These are phyloP conservation scores for Diplosphaera chodatii DNA, from an alignment of 139 green algal genomes.

Conservation along the genomic window DNA sequence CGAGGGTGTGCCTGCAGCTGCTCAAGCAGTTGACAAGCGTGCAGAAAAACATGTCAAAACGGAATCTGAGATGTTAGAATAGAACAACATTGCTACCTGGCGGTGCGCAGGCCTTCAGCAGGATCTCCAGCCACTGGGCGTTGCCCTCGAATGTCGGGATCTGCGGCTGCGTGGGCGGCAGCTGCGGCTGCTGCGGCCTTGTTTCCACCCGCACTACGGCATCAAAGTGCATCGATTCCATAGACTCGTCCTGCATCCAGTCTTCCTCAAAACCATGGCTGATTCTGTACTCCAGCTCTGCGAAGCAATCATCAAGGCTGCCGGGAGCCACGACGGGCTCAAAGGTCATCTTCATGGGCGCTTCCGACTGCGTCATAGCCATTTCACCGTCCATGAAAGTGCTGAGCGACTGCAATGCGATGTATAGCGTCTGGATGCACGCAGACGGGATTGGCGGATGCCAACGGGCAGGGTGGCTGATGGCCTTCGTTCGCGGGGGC, in stretches of 20 bases:
- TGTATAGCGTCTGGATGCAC: too few relatives aligned
- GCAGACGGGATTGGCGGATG: too few relatives aligned
- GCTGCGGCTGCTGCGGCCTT: background rate
- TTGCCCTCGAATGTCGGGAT: background rate
- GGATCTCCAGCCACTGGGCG: background rate
- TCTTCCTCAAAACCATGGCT: background rate
- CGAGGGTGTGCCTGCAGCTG: background rate
- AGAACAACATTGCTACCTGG: background rate
- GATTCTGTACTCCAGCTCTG: background rate
- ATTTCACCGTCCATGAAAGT: too few relatives aligned
- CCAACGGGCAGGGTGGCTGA: too few relatives aligned
- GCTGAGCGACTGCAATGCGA: too few relatives aligned
- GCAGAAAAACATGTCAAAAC: too few relatives aligned
- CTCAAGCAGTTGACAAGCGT: too few relatives aligned
- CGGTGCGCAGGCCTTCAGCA: background rate
- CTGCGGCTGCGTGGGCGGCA: background rate
- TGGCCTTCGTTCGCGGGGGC: too few relatives aligned
- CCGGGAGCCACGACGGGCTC: background rate
- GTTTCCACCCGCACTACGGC: background rate
- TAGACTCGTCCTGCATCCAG: background rate
- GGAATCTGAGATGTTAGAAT: background rate
- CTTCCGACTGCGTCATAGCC: too few relatives aligned
- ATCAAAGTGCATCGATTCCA: background rate
- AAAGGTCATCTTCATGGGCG: background rate
- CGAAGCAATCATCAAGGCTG: background rate